Evolutionary conservation across 306 rosid species (phyloP), one percentile per base, ranked within the genome.

Genomic region (Cyclanthera cordifolia): DNA sequence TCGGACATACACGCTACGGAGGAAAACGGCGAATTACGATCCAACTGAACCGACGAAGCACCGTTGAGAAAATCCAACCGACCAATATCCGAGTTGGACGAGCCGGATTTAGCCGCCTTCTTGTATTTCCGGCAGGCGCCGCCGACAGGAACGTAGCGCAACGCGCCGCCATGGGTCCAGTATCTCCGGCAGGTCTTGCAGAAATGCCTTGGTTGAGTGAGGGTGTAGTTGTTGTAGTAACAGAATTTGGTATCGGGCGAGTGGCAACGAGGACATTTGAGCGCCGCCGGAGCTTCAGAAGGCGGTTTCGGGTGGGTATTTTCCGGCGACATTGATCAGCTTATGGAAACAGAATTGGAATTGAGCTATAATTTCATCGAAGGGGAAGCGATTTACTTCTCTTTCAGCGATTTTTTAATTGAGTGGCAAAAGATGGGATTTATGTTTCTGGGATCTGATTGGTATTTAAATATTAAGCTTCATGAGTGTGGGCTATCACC

Each of bases 191-290:
- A 93, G 6, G 95, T 89, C 79, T 93, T 93, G 84, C 98, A 93
- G 88, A 93, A 93, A 70, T 89, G 91, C 47, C 98, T 67, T 0
- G 98, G 98, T 75, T 93, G 98, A 7, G 94, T 87, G 49, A 93
- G 90, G 79, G 95, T 93, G 79, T 93, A 93, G 79, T 93, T 93
- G 85, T 93, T 93, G 86, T 89, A 93, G 89, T 93, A 93, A 70
- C 98, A 93, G 87, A 93, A 93, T 58, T 93, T 93, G 13, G 98
- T 93, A 84, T 93, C 87, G 45, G 96, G 95, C 0, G 98, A 93
- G 68, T 89, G 95, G 52, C 98, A 93, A 41, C 98, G 67, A 0
- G 98, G 98, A 46, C 98, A 93, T 81, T 87, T 89, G 21, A 53
- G 30, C 17, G 12, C 12, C 11, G 57, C 8, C 15, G 23, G 58